Evolutionary conservation across 1,284 basidiomycete species (phyloP), one percentile per base, ranked within the genome.

Genomic region (Ganoderma resinaceum): DNA sequence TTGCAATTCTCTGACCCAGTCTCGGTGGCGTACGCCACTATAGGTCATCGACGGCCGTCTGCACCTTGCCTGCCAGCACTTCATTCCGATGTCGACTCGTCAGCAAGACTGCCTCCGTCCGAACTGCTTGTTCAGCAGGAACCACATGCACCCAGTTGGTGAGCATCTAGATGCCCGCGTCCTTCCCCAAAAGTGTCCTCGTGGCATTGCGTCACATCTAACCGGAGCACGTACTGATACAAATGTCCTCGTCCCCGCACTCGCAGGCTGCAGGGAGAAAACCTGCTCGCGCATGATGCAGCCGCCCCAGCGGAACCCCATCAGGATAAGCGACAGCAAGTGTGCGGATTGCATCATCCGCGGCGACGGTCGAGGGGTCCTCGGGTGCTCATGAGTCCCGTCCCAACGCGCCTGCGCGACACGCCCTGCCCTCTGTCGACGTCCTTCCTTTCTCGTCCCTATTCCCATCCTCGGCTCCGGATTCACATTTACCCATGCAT

Each of bases 1-100:
- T 60, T 37, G 31, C 58, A 16, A 38, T 60, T 31, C n/a, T 65
- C 65, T 68, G 46, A 67, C 62, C 42, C 31, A 61, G 66, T 37
- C 62, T 37, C 29, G 55, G 69, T 72, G 37, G 58, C 64, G 52
- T 65, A 60, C 60, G 67, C 46, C 46, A 52, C 68, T 67, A 33
- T 75, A 94, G 92, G 85, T 93, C 73, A 89, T 92, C 72, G 92
- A 94, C 77, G 92, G 93, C 69, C 88, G 92, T 72, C 92, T 85
- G 80, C 87, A 93, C 81, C 87, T 87, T 18, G 78, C 80, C 64
- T 94, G 92, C 79, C 85, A 87, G n/a, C 92, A 94, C 79, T 94
- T 94, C 78, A 82, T 88, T 68, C 85, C 89, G 62, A 91, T 94
- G 87, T 86, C 89, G 52, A 92, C 92, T 29, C 86, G 84, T 66